A percentile compares a stretch with the other conserved stretches of the same genome.
Conservation (phyloP, 2,329 filamentous ascomycete species). For the Apiospora koreana region DNA sequence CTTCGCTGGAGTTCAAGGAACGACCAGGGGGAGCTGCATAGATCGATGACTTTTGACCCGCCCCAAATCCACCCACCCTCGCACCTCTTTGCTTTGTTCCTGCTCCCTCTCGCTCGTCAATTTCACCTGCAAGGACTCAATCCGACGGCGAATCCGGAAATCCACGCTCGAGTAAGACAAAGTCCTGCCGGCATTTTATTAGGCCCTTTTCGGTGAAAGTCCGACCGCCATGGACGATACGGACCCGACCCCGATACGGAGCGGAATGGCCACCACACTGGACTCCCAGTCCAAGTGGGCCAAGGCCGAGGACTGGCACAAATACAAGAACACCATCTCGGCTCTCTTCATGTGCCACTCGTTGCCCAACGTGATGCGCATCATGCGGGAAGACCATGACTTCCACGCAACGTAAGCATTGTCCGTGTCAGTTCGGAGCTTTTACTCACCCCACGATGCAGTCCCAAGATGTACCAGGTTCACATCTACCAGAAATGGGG, state of each 20-base stretch:
- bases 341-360: constrained; percentile 17
- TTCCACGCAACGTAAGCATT: constrained; percentile 18
- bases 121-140: not conserved
- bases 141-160: not conserved
- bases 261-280: not conserved
- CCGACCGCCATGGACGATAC: not conserved
- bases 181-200: not conserved
- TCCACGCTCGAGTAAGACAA: not conserved
- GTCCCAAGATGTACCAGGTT: constrained; percentile 17
- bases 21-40: not conserved
- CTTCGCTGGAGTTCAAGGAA: not conserved
- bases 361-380: constrained; percentile 15
- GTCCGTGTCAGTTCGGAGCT: not conserved
- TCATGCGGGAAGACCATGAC: constrained; percentile 17
- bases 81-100: not conserved
- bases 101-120: not conserved
- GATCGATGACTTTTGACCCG: constrained; percentile 3
- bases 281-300: constrained; percentile 14
- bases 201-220: not conserved
- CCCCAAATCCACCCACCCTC: not conserved
- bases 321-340: constrained; percentile 15
- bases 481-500: constrained; percentile 19
- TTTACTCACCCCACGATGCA: not conserved
- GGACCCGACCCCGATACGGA: not conserved
- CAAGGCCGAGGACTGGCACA: constrained; percentile 16